Conservation (phyloP, 2,329 filamentous ascomycete species). For the Colletotrichum noveboracense region DNA sequence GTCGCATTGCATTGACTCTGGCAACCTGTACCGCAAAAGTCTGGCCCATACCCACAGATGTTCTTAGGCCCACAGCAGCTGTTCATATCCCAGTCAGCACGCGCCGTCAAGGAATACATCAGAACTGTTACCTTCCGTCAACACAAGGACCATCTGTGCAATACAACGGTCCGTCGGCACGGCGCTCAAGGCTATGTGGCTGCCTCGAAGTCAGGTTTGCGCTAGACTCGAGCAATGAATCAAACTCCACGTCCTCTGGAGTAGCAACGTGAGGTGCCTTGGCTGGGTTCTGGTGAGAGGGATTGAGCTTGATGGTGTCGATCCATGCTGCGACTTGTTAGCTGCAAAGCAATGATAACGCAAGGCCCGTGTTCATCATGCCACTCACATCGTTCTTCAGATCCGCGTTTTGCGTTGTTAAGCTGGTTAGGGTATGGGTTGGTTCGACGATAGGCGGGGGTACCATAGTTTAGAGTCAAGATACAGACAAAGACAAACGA, state of each 20-base stretch:
- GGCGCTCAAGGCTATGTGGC: neutral
- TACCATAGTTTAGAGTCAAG: neutral
- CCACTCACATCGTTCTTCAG: neutral
- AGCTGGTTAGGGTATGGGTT: neutral
- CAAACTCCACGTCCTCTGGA: neutral
- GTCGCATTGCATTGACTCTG: neutral
- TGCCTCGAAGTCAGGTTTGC: neutral
- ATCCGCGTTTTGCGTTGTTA: neutral
- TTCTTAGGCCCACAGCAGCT: neutral
- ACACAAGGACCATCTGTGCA: neutral
- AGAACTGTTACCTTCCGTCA: neutral
- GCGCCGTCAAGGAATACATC: neutral
- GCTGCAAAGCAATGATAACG: neutral
- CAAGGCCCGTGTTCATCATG: neutral
- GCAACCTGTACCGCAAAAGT: neutral
- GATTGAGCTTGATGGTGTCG: neutral
- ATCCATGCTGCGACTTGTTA: neutral
- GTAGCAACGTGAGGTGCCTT: neutral
- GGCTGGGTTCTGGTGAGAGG: neutral
- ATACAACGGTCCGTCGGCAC: neutral
- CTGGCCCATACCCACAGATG: neutral
- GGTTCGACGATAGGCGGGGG: neutral
- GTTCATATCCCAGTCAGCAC: neutral
- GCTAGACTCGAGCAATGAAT: neutral
- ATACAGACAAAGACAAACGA: neutral